Conservation (phyloP, 2,329 filamentous ascomycete genomes). For the Dactylellina drechsleri region DNA sequence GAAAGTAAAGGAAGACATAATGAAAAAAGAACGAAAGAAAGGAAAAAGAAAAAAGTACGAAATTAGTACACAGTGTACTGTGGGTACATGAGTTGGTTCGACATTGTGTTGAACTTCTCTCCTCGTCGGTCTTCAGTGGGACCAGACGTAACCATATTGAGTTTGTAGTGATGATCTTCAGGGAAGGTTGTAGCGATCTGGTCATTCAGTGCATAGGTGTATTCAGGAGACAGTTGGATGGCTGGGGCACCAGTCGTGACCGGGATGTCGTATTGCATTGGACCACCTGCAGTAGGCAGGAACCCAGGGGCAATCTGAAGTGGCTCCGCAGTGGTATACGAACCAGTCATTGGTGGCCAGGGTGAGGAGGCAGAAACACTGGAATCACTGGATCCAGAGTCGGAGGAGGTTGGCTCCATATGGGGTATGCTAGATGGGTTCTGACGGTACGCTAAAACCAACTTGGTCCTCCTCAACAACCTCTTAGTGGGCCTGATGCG, state of each 20-base stretch:
- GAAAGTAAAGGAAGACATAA: slow-evolving; percentile 6
- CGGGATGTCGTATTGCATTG: slow-evolving; percentile 46
- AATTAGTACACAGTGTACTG: slow-evolving; percentile 46
- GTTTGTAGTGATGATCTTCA: slow-evolving; percentile 52
- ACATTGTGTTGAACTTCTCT: slow-evolving; percentile 32
- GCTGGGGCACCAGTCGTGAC: slow-evolving; percentile 46
- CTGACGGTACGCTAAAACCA: slow-evolving; percentile 45
- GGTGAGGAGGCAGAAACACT: slow-evolving; percentile 37
- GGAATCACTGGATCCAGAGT: slow-evolving; percentile 34
- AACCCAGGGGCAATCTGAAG: slow-evolving; percentile 45
- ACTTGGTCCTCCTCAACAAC: slow-evolving; percentile 39
- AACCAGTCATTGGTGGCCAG: slow-evolving; percentile 41
- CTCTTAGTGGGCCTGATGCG: slow-evolving; percentile 53
- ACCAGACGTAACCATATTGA: slow-evolving; percentile 38
- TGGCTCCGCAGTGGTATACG: slow-evolving; percentile 33
- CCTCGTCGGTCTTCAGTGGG: slow-evolving; percentile 39
- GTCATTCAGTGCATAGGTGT: slow-evolving; percentile 45
- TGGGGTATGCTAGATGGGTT: slow-evolving; percentile 44
- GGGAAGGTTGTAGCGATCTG: slow-evolving; percentile 49
- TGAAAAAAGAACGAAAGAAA: slow-evolving; percentile 13
- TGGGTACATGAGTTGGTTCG: slow-evolving; percentile 39
- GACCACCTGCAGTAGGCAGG: slow-evolving; percentile 28
- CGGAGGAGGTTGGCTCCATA: slow-evolving; percentile 45
- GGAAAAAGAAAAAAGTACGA: neutral
- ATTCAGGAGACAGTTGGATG: slow-evolving; percentile 46